Conservation (phyloP, 148 eudicot genomes). For the Rhododendron vialii region DNA sequence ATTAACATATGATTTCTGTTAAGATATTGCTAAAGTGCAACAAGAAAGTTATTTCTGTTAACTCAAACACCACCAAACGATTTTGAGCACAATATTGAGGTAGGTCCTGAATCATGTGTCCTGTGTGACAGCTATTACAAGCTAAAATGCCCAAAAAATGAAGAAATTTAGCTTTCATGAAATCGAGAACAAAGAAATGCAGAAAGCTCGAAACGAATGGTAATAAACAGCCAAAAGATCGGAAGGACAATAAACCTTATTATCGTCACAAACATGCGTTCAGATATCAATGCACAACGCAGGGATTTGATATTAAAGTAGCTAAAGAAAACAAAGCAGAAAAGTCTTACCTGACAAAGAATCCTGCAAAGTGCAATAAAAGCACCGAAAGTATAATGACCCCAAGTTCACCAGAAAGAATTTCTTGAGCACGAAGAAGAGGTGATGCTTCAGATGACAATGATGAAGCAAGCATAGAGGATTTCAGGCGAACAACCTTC, state of each 20-base stretch:
- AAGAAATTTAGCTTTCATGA: neutral
- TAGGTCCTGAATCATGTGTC: neutral
- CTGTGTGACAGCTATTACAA: neutral
- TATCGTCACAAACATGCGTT: neutral
- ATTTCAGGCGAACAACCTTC: constrained; percentile 48
- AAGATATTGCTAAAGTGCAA: neutral
- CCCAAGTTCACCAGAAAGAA: constrained; percentile 49
- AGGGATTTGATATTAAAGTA: neutral
- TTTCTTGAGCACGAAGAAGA: constrained; percentile 25
- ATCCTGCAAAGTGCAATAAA: constrained; percentile 59
- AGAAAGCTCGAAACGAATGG: neutral
- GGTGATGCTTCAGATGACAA: constrained; percentile 32
- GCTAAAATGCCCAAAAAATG: neutral
- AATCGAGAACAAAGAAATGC: neutral
- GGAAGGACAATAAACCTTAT: neutral
- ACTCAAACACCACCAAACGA: neutral
- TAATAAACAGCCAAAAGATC: neutral
- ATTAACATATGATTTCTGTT: neutral
- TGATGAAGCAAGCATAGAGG: constrained; percentile 32
- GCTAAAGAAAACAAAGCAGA: neutral
- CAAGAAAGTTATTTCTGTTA: neutral
- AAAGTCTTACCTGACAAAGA: constrained; percentile 53
- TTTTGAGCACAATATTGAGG: neutral
- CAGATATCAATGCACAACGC: neutral
- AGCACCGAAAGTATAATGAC: constrained; percentile 39